Percentiles rank a stretch among this genome's conserved stretches.
Evolutionary conservation across 140 eudicot genomes (phyloP).

Genomic region (Flaveria floridana): DNA sequence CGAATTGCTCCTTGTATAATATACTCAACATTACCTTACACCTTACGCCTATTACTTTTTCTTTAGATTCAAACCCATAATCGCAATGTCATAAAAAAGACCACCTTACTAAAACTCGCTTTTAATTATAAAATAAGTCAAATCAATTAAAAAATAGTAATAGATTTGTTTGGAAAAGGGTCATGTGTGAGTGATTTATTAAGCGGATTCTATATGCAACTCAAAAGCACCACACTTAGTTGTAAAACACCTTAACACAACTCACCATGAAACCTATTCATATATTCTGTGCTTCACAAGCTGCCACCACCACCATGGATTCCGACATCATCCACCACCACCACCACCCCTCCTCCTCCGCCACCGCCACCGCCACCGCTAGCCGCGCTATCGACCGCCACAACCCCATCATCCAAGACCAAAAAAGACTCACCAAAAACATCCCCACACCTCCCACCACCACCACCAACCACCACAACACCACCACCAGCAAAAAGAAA

Average conservation of each 20-base stretch:
- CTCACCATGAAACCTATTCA: slow-evolving; percentile 41
- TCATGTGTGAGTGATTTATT: slow-evolving; percentile 12
- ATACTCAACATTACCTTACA: no score
- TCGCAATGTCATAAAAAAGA: no score
- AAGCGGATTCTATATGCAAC: slow-evolving; percentile 34
- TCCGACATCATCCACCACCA: slow-evolving; percentile 18
- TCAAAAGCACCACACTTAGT: slow-evolving; percentile 35
- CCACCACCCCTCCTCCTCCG: slow-evolving; percentile 32
- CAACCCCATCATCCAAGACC: slow-evolving; percentile 79
- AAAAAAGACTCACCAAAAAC: slow-evolving; percentile 37
- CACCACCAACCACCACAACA: slow-evolving; percentile 12
- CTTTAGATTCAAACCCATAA: no score
- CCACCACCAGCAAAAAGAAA: slow-evolving; percentile 2
- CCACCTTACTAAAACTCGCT: not conserved
- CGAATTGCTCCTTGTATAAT: no score
- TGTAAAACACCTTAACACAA: slow-evolving; percentile 19
- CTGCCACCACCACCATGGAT: slow-evolving; percentile 55
- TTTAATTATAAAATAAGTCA: not conserved
- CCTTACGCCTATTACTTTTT: no score
- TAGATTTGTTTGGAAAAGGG: not conserved
- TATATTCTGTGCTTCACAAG: slow-evolving; percentile 55
- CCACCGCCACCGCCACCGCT: slow-evolving; percentile 17
- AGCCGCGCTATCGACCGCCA: slow-evolving; percentile 86
- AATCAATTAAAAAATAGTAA: not conserved
- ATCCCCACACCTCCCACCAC: not conserved